phyloP scores from a whole-genome alignment of 176 grass and related monocot genomes.

The Cenchrus fungigraminus region DNA sequence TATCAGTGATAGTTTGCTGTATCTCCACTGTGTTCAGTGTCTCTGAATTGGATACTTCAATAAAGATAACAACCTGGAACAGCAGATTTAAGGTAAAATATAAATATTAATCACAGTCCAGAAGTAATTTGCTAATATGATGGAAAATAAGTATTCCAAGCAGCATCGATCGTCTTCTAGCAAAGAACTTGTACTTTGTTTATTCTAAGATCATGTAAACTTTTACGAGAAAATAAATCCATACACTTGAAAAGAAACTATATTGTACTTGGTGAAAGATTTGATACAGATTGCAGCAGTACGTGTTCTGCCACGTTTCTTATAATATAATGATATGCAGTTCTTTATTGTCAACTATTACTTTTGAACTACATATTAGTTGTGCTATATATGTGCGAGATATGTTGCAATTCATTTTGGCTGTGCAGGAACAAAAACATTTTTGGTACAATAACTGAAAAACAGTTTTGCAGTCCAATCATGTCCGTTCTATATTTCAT shows the following conservation, averaged over 20 bases:
- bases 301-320: not conserved
- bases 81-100: slow-evolving; percentile 23
- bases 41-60: slow-evolving; percentile 72
- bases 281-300: not conserved
- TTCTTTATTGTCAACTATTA: no score
- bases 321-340: no score
- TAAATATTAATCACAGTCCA: not conserved
- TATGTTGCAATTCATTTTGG: not conserved
- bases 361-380: no score
- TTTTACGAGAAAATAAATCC: not conserved
- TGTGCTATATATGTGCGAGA: no score
- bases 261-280: not conserved
- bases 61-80: slow-evolving; percentile 62
- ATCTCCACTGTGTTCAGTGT: slow-evolving; percentile 52
- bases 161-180: not conserved
- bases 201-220: not conserved
- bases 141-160: not conserved
- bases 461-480: not conserved
- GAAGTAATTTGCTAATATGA: slow-evolving; percentile 1
- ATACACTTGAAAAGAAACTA: not conserved
- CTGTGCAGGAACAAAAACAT: not conserved
- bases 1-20: slow-evolving; percentile 61
- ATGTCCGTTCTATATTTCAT: not conserved
- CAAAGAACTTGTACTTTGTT: not conserved
- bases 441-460: not conserved